These are phyloP conservation scores for Eurotiales sp. DNA, from an alignment of 2,329 filamentous ascomycete genomes.

Conservation along the genomic window DNA sequence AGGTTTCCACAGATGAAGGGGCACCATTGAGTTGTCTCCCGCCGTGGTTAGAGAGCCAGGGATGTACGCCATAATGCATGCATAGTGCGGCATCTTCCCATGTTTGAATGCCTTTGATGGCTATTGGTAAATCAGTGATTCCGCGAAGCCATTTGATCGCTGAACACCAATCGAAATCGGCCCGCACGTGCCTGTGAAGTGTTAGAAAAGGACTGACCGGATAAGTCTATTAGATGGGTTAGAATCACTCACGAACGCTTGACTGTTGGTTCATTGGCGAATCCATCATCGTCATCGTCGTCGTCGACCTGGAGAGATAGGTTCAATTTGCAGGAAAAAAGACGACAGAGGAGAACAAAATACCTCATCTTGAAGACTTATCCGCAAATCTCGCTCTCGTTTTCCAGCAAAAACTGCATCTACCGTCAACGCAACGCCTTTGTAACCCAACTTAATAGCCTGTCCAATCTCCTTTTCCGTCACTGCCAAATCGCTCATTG, in stretches of 20 bases:
- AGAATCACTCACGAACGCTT: background rate
- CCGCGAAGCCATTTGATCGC: constrained; percentile 1
- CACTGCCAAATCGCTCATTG: background rate
- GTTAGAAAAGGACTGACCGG: background rate
- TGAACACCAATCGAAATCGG: background rate
- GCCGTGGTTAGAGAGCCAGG: constrained; percentile 45
- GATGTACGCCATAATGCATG: constrained; percentile 36
- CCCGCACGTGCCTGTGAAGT: constrained; percentile 22
- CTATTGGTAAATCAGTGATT: constrained; percentile 2
- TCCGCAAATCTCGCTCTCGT: constrained; percentile 1
- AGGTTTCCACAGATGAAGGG: constrained; percentile 43
- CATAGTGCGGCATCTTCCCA: constrained; percentile 2
- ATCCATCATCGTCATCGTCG: background rate
- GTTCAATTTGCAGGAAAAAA: background rate
- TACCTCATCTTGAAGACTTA: constrained; percentile 16
- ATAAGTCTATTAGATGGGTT: constrained; percentile 18
- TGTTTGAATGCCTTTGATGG: constrained; percentile 5
- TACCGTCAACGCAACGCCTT: constrained; percentile 21
- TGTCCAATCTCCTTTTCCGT: background rate
- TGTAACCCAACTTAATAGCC: background rate
- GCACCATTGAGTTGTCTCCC: constrained; percentile 45
- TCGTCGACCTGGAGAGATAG: background rate
- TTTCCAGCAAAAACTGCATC: constrained; percentile 17
- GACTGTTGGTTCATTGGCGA: background rate
- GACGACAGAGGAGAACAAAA: background rate